Conservation (phyloP, 2,329 filamentous ascomycete genomes). For the Neobulgaria alba region DNA sequence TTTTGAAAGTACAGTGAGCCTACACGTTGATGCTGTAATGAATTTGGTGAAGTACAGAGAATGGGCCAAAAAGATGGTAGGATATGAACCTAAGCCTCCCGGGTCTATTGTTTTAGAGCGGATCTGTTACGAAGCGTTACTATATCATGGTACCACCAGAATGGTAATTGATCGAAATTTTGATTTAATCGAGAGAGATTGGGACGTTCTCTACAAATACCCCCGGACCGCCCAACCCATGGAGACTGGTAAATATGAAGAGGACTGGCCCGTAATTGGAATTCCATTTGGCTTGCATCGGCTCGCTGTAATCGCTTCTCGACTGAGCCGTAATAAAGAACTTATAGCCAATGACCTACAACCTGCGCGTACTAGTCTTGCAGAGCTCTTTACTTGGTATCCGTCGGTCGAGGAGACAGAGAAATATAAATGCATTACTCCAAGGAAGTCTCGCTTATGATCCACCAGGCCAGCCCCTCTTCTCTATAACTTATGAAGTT, state of each 20-base stretch:
- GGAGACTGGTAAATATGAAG: not conserved
- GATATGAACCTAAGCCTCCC: not conserved
- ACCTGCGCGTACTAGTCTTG: not conserved
- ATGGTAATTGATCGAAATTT: conserved; percentile 5
- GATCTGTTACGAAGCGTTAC: conserved; percentile 4
- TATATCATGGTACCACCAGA: not conserved
- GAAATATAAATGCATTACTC: too few relatives aligned
- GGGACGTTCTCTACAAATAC: conserved; percentile 2
- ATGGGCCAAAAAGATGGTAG: not conserved
- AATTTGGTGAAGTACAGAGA: conserved; percentile 3
- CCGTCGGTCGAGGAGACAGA: not conserved
- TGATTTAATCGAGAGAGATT: conserved; percentile 1
- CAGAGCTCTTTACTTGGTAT: not conserved
- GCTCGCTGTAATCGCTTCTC: not conserved
- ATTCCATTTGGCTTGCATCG: conserved; percentile 2
- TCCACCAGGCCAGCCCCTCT: too few relatives aligned
- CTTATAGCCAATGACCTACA: not conserved
- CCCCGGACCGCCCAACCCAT: not conserved
- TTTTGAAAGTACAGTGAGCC: not conserved
- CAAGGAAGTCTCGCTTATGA: too few relatives aligned
- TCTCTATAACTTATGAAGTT: too few relatives aligned
- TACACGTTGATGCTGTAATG: not conserved
- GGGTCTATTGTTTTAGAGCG: conserved; percentile 2
- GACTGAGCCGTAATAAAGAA: not conserved
- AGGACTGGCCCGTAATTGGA: conserved; percentile 3